Evolutionary conservation across 2,329 filamentous ascomycete species (phyloP).

Genomic region (Ceratocystis lukuohia): DNA sequence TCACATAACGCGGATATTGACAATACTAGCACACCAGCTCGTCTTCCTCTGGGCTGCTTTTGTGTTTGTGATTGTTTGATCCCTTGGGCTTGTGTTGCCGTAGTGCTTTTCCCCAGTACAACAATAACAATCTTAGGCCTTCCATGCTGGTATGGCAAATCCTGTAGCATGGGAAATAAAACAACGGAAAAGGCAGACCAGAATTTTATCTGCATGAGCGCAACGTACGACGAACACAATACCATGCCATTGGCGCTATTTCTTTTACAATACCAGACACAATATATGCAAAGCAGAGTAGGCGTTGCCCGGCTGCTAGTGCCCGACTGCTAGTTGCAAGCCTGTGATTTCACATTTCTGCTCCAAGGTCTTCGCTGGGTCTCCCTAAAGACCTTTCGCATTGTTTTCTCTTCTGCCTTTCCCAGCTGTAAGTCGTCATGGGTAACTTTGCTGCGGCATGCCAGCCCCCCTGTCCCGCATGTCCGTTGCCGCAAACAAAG

Average conservation of each 20-base stretch:
- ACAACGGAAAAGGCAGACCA: not conserved
- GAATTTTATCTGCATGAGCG: not conserved
- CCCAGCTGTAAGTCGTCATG: not conserved
- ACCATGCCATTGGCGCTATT: not conserved
- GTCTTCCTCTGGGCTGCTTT: not conserved
- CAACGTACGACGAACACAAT: not conserved
- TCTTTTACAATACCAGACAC: not conserved
- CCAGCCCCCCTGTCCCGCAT: conserved; percentile 2
- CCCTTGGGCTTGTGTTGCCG: conserved; percentile 3
- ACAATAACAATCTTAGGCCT: not conserved
- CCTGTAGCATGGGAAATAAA: not conserved
- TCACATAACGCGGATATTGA: not conserved
- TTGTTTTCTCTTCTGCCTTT: not conserved
- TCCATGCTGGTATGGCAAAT: not conserved
- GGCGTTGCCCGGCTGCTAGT: not conserved
- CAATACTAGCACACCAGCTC: not conserved
- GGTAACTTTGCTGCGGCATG: not conserved
- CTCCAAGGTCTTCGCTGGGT: not conserved
- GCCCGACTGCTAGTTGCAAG: not conserved
- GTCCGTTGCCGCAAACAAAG: not conserved
- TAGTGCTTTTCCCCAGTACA: not conserved
- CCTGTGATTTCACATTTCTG: not conserved
- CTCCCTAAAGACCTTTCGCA: conserved; percentile 6
- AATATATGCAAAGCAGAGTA: not conserved
- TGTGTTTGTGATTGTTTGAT: not conserved